Percentiles rank a stretch among this genome's conserved stretches.
These are phyloP conservation scores for Boeremia exigua DNA, from an alignment of 2,329 filamentous ascomycete genomes.

Conservation along the genomic window DNA sequence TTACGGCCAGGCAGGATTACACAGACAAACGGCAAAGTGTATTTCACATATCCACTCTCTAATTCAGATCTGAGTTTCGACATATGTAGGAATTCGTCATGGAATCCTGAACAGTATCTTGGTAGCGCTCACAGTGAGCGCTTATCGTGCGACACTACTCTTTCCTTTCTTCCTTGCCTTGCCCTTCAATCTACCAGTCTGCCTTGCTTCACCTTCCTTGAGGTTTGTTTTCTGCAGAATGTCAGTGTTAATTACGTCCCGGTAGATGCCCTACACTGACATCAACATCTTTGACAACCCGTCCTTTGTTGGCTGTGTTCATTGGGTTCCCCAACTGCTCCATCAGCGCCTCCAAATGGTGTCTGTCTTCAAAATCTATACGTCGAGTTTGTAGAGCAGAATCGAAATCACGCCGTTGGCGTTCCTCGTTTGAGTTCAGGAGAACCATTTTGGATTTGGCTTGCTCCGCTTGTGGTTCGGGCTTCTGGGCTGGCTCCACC, in stretches of 20 bases:
- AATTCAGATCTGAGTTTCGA: background rate
- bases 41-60: background rate
- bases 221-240: background rate
- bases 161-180: conserved; percentile 8
- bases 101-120: background rate
- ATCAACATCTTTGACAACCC: background rate
- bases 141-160: background rate
- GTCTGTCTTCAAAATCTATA: conserved; percentile 2
- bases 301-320: background rate
- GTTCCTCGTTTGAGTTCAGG: background rate
- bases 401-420: conserved; percentile 3
- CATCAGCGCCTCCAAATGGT: conserved; percentile 4
- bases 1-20: background rate
- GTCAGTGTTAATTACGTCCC: background rate
- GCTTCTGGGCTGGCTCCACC: background rate
- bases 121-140: background rate
- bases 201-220: background rate
- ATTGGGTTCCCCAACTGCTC: background rate
- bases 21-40: background rate
- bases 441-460: background rate
- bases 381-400: background rate
- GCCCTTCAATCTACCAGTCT: conserved; percentile 6
- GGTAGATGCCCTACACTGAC: background rate
- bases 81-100: background rate
- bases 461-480: background rate